These are phyloP conservation scores for Neonectria hederae DNA, from an alignment of 2,329 filamentous ascomycete species.

Conservation along the genomic window DNA sequence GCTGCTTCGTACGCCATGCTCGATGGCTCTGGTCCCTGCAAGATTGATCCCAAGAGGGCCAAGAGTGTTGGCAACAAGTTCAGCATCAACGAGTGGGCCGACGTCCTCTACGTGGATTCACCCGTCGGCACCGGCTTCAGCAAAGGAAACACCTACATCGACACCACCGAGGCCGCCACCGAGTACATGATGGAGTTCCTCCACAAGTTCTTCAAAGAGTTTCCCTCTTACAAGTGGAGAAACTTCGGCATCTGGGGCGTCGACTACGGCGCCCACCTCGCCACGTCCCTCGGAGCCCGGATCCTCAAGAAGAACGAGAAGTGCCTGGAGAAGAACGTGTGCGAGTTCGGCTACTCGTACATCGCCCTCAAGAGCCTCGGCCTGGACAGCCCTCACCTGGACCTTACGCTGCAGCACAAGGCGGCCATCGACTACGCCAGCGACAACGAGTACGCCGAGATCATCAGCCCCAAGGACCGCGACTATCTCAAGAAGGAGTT, in stretches of 20 bases:
- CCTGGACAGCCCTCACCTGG: slow-evolving; percentile 22
- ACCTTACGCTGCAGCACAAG: slow-evolving; percentile 16
- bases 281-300: neutral
- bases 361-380: neutral
- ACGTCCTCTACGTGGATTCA: slow-evolving; percentile 19
- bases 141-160: slow-evolving; percentile 1
- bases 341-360: too few relatives aligned
- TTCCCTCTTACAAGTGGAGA: neutral
- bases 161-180: neutral
- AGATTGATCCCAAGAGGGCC: neutral
- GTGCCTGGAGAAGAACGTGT: neutral
- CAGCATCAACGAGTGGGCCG: slow-evolving; percentile 14
- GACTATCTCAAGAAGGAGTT: slow-evolving; percentile 1
- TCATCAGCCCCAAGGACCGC: neutral
- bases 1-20: slow-evolving; percentile 9
- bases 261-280: slow-evolving; percentile 11
- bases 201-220: neutral
- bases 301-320: slow-evolving; percentile 2
- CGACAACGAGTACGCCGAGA: neutral
- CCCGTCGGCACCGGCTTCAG: slow-evolving; percentile 16
- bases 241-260: slow-evolving; percentile 20
- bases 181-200: slow-evolving; percentile 9
- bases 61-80: neutral
- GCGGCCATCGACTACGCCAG: slow-evolving; percentile 7
- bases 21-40: slow-evolving; percentile 17